phyloP scores from a whole-genome alignment of 139 green algal genomes.

The Chlamydomonas sp. region DNA sequence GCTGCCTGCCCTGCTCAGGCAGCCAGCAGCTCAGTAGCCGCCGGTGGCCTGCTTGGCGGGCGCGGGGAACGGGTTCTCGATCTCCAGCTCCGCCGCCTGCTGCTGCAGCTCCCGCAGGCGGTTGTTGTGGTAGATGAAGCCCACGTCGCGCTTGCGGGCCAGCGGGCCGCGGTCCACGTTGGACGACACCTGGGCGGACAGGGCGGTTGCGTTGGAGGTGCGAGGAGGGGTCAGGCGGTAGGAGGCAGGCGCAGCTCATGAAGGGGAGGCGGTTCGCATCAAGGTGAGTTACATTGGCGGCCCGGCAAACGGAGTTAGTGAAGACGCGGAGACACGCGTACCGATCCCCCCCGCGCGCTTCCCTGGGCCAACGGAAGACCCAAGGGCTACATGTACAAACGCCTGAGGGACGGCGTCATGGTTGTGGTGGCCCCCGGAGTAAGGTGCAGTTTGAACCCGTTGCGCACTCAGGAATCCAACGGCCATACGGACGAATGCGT shows the following conservation, averaged over 20 bases:
- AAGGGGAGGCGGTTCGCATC: neutral
- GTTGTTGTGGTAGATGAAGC: constrained; percentile 59
- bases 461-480: too few relatives aligned
- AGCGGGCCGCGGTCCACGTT: constrained; percentile 62
- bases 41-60: constrained; percentile 35
- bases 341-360: too few relatives aligned
- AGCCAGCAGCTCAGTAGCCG: neutral
- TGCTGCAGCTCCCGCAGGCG: constrained; percentile 54
- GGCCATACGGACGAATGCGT: too few relatives aligned
- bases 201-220: neutral
- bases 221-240: neutral
- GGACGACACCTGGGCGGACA: constrained; percentile 44
- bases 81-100: constrained; percentile 58
- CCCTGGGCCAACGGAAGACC: too few relatives aligned
- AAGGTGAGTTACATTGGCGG: too few relatives aligned
- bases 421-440: too few relatives aligned
- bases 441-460: too few relatives aligned
- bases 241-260: neutral
- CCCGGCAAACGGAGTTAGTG: too few relatives aligned
- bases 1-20: too few relatives aligned
- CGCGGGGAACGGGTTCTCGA: constrained; percentile 38
- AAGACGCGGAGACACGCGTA: too few relatives aligned
- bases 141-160: constrained; percentile 56
- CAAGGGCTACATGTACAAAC: too few relatives aligned
- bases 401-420: too few relatives aligned